Evolutionary conservation across 495 filamentous ascomycete species (phyloP).

Genomic region (Pyronema domesticum): DNA sequence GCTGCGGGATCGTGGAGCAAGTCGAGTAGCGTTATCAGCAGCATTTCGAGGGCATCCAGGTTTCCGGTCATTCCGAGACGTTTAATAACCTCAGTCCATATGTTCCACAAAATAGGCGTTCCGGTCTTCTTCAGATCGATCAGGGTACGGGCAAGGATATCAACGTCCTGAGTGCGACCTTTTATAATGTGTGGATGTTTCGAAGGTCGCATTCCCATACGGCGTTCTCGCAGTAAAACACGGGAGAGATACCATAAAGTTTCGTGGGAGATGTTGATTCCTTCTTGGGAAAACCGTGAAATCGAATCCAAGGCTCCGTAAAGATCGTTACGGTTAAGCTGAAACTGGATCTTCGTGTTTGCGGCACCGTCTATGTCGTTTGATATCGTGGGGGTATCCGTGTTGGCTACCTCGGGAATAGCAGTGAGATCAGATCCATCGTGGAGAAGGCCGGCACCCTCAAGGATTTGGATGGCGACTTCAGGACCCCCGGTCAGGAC

Average conservation of each 20-base stretch:
- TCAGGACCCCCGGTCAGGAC: constrained; percentile 7
- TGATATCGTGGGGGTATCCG: background rate
- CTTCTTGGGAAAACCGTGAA: background rate
- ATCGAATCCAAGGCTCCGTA: background rate
- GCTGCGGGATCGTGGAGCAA: constrained; percentile 5
- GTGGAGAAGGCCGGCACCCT: constrained; percentile 9
- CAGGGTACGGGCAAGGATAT: constrained; percentile 9
- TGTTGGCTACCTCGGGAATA: background rate
- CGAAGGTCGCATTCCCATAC: constrained; percentile 6
- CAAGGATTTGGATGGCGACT: constrained; percentile 11
- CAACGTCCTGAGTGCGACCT: constrained; percentile 10
- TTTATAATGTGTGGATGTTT: background rate
- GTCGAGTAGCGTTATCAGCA: constrained; percentile 10
- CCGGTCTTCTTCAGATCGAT: constrained; percentile 15
- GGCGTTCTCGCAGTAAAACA: constrained; percentile 12
- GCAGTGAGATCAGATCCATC: background rate
- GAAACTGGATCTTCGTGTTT: background rate
- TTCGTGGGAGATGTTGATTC: constrained; percentile 8
- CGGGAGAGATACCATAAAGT: constrained; percentile 10
- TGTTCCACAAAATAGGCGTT: constrained; percentile 4
- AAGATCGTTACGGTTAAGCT: background rate
- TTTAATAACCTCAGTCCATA: constrained; percentile 19
- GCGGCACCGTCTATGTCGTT: background rate
- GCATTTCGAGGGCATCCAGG: constrained; percentile 13
- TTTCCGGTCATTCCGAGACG: constrained; percentile 17